Evolutionary conservation across 371 early-diverging fungal genomes (phyloP), one percentile per base, ranked within the genome.

Genomic region (Lichtheimia hyalospora): DNA sequence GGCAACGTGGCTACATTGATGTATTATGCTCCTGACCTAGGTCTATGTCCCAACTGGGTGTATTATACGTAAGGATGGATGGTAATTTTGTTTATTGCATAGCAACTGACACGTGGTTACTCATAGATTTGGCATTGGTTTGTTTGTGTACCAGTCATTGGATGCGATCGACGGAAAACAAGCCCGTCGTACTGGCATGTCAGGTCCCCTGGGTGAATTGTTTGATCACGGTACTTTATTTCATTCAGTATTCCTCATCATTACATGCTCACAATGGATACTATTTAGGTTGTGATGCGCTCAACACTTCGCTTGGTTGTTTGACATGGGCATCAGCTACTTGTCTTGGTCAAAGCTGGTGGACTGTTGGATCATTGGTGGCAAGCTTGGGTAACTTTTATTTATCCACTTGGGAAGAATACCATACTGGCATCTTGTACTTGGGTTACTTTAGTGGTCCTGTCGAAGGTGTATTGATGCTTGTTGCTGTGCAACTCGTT

Each of bases 91-190:
- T 46, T 46, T 18, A 46, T 18, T 46, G 18, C 21, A 46, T 46
- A 34, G 34, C 10, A 34, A 5, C 46, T 46, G 18, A 46, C 46
- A 21, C 46, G 21, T 46, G 46, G 21, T 46, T 0, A 34, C 6
- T 34, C 60, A 21, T 60, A 92, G 91, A 54, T 95, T 91, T 73
- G 93, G 89, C 27, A 63, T 92, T 34, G 92, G 94, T 48, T 77
- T 98, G 54, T 98, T 94, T 84, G 70, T 94, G 52, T 98, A 98
- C 75, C 94, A 93, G 68, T 94, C 97, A 12, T 86, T 97, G 58
- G 99, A 99, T 75, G 94, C 93, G 59, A 92, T 99, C 57, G 99
- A 99, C 73, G 99, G 99, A 52, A 96, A 96, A 77, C 99, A 99
- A 75, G 99, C 99, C 21, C 82, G 99, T 61, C 84, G 94, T 53